Conservation (phyloP, 208 protist genomes). For the Jaenimonas drosophilae region DNA sequence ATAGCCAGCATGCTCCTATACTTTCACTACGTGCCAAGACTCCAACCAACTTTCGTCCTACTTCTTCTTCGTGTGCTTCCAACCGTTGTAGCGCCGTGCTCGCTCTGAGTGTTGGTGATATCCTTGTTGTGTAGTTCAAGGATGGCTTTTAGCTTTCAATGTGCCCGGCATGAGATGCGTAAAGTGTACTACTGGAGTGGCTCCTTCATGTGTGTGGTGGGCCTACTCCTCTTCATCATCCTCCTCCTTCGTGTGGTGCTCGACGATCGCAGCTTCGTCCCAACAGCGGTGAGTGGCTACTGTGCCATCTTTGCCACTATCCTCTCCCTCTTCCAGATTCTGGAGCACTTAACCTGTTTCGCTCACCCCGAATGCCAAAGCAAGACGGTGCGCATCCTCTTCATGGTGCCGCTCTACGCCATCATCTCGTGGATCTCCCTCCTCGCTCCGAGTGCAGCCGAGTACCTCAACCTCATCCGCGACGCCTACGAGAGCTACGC, state of each 20-base stretch:
- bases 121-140: no score
- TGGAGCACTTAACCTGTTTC: conserved; percentile 89
- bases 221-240: conserved; percentile 56
- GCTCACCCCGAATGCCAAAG: conserved; percentile 84
- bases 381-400: conserved; percentile 90
- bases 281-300: conserved; percentile 75
- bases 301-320: conserved; percentile 85
- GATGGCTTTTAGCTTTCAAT: not conserved
- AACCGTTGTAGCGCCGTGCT: no score
- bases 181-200: conserved; percentile 86
- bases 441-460: conserved; percentile 43
- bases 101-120: no score
- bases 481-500: conserved; percentile 92
- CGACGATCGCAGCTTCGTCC: conserved; percentile 40
- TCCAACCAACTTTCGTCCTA: no score
- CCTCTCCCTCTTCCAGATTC: conserved; percentile 80
- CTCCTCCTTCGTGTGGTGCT: conserved; percentile 37
- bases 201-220: conserved; percentile 63
- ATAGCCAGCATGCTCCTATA: no score
- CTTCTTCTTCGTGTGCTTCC: no score
- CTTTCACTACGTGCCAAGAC: no score
- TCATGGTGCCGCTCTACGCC: conserved; percentile 91
- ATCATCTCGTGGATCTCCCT: conserved; percentile 81
- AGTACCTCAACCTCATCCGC: conserved; percentile 88
- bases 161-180: conserved; percentile 30